Percentiles rank a stretch among this genome's conserved stretches.
Conservation (phyloP, 495 filamentous ascomycete species). For the Chaetomium fimeti region DNA sequence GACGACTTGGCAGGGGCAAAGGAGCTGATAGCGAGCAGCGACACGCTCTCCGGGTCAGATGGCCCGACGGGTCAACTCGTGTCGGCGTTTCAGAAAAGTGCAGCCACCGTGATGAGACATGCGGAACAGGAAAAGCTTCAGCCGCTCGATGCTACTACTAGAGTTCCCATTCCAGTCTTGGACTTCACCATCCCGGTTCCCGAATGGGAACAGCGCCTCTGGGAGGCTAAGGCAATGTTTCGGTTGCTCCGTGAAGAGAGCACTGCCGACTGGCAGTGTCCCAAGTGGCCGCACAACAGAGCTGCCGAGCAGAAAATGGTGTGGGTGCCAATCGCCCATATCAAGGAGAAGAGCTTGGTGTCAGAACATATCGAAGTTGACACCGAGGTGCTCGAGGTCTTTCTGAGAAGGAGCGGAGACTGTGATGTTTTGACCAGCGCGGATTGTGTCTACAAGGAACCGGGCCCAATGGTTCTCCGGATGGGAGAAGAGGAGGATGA, state of each 20-base stretch:
- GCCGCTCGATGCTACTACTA: constrained; percentile 54
- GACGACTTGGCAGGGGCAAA: constrained; percentile 26
- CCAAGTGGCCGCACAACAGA: constrained; percentile 45
- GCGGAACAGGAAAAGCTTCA: constrained; percentile 63
- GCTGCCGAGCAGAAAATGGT: constrained; percentile 46
- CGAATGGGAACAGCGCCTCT: constrained; percentile 52
- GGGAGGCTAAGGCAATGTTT: constrained; percentile 31
- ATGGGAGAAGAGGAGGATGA: constrained; percentile 48
- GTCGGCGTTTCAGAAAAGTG: constrained; percentile 47
- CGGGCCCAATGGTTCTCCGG: constrained; percentile 53
- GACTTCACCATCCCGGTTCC: constrained; percentile 58
- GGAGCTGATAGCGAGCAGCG: constrained; percentile 29
- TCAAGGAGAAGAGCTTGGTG: constrained; percentile 33
- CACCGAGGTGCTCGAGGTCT: constrained; percentile 13
- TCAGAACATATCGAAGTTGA: constrained; percentile 39
- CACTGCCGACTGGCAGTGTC: constrained; percentile 27
- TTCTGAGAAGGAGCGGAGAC: constrained; percentile 29
- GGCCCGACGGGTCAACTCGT: constrained; percentile 44
- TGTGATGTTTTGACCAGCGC: constrained; percentile 38
- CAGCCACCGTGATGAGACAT: constrained; percentile 40
- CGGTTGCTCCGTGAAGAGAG: constrained; percentile 33
- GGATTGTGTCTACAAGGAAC: constrained; percentile 52
- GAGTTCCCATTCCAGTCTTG: constrained; percentile 58
- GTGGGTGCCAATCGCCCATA: constrained; percentile 47
- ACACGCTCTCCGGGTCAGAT: constrained; percentile 19